These are phyloP conservation scores for Dissophora globulifera DNA, from an alignment of 192 early-diverging fungal species.

Conservation along the genomic window DNA sequence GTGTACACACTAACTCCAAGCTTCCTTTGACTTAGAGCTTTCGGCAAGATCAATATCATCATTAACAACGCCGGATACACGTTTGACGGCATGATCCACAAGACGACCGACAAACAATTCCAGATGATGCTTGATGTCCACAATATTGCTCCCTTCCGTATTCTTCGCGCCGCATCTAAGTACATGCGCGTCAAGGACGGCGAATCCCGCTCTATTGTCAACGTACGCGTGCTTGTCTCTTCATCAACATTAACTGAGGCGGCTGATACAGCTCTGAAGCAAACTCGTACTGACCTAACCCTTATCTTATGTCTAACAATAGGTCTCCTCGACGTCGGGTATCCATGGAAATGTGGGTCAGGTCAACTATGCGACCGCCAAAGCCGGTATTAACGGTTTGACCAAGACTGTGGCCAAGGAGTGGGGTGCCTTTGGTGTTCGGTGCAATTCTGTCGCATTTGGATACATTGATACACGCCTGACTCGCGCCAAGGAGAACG, in stretches of 20 bases:
- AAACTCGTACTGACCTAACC: no score
- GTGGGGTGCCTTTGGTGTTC: conserved; percentile 73
- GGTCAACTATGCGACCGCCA: conserved; percentile 95
- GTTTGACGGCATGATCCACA: conserved; percentile 91
- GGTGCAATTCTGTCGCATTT: conserved; percentile 71
- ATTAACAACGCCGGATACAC: conserved; percentile 99
- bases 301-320: no score
- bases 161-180: conserved; percentile 65
- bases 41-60: conserved; percentile 83
- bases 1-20: not conserved
- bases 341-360: conserved; percentile 93
- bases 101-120: conserved; percentile 94
- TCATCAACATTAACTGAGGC: no score
- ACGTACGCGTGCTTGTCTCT: conserved; percentile 36
- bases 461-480: conserved; percentile 73
- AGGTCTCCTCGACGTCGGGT: conserved; percentile 73
- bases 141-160: conserved; percentile 72
- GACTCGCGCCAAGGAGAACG: conserved; percentile 72
- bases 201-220: conserved; percentile 67
- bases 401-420: conserved; percentile 92
- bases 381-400: conserved; percentile 91
- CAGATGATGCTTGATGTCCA: conserved; percentile 83
- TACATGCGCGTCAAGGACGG: conserved; percentile 68
- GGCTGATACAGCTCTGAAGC: no score
- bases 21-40: conserved; percentile 56